Base-by-base conservation (phyloP, 306 rosid species). In the Castanea crenata region DNA sequence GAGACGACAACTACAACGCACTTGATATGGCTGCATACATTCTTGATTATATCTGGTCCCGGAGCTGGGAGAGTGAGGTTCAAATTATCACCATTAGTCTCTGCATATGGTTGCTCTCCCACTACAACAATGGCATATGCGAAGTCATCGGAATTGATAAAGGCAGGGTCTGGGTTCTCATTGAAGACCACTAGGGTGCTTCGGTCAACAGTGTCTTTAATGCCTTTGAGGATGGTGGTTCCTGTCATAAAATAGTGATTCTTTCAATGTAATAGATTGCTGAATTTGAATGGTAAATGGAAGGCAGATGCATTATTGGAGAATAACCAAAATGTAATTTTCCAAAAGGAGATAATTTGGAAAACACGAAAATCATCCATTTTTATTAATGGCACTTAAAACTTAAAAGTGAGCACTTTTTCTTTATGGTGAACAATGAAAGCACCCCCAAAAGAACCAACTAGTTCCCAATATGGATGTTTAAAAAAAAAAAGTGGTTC, bases 131-230 rank as follows among this genome's bases (percentile, higher is more conserved):
- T 35, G 27, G 72, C 72, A 18, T 67, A 67, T 20, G 52, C 35
- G 51, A 67, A 67, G 15, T 12, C 52, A 10, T 2, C n/a, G 16
- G 72, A 34, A 23, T 19, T 19, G 25, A 67, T 15, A 19, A 67
- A 35, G 52, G 72, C 52, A 9, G 52, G 51, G 72, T 67, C 72
- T 18, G 72, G 72, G 52, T 67, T 67, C 52, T 67, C 72, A 0
- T 67, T 67, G 72, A 67, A 67, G 72, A 67, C 72, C 16, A 67
- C 72, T 25, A 19, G 72, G 51, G 72, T 67, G 27, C 51, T 67
- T 34, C 5, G 15, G 72, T 67, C 72, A 9, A 67, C 72, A 9
- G 72, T 67, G 72, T 49, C 72, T 67, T 67, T 35, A 23, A 67
- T 67, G 52, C 16, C 72, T 19, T 35, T 35, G 13, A 67, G 72